Evolutionary conservation across 371 early-diverging fungal species (phyloP).

Genomic region (Mucor ambiguus): DNA sequence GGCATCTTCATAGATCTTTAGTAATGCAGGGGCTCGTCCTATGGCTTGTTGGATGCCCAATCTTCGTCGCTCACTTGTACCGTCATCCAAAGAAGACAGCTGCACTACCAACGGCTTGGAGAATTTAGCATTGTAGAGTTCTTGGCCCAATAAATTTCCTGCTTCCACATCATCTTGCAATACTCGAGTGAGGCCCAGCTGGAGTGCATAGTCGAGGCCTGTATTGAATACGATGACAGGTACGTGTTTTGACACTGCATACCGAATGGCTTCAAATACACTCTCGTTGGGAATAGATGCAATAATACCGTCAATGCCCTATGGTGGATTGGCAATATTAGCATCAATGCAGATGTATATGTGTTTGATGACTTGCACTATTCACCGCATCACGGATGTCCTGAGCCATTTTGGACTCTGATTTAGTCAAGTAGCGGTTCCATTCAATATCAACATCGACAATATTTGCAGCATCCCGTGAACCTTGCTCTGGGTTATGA

Average conservation of each 20-base stretch:
- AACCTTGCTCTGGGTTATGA: conserved; percentile 40
- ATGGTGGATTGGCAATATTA: not conserved
- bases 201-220: conserved; percentile 39
- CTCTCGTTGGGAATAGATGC: conserved; percentile 47
- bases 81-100: conserved; percentile 12
- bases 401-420: conserved; percentile 33
- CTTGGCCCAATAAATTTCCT: conserved; percentile 38
- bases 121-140: conserved; percentile 30
- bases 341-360: not conserved
- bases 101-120: conserved; percentile 21
- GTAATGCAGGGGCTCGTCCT: not conserved
- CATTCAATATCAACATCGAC: conserved; percentile 41
- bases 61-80: not conserved
- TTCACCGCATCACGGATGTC: conserved; percentile 38
- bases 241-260: conserved; percentile 30
- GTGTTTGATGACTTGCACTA: conserved; percentile 9
- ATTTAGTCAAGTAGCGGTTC: conserved; percentile 33
- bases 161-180: conserved; percentile 47
- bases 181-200: conserved; percentile 41
- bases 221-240: conserved; percentile 54
- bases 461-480: conserved; percentile 46
- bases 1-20: not conserved
- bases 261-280: conserved; percentile 38
- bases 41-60: conserved; percentile 20
- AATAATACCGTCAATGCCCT: conserved; percentile 48